Evolutionary conservation across 495 filamentous ascomycete species (phyloP).

Genomic region (Neurospora sp.): DNA sequence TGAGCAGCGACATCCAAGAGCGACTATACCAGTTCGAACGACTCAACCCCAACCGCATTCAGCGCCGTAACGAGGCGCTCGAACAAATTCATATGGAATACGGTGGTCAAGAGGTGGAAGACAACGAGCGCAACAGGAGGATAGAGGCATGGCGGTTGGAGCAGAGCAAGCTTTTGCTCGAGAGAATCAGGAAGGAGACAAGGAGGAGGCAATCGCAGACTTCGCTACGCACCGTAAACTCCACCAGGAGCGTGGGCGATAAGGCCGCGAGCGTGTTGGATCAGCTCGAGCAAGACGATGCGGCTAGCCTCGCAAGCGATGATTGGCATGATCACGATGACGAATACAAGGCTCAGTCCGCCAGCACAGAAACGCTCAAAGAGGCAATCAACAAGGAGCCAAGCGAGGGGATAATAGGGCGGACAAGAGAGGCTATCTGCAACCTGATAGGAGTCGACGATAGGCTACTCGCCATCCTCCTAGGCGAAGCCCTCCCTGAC

Average conservation of each 20-base stretch:
- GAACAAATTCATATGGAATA: constrained; percentile 40
- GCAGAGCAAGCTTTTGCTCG: constrained; percentile 72
- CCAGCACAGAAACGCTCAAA: not conserved
- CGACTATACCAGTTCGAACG: constrained; percentile 79
- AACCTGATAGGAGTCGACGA: constrained; percentile 92
- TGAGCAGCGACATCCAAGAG: constrained; percentile 51
- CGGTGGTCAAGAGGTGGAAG: constrained; percentile 49
- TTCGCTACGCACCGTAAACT: constrained; percentile 5
- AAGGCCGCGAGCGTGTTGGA: constrained; percentile 15
- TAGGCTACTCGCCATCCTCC: constrained; percentile 67
- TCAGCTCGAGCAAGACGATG: constrained; percentile 22
- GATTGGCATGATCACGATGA: constrained; percentile 35
- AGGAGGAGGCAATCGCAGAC: constrained; percentile 44
- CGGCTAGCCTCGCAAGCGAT: constrained; percentile 16
- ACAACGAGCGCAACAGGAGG: constrained; percentile 61
- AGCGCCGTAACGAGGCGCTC: constrained; percentile 54
- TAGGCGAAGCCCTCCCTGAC: constrained; percentile 70
- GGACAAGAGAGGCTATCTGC: constrained; percentile 70
- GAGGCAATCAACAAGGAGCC: constrained; percentile 20
- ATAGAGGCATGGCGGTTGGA: constrained; percentile 91
- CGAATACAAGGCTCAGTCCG: not conserved
- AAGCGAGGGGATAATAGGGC: constrained; percentile 63
- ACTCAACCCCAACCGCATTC: constrained; percentile 64
- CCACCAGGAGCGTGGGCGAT: constrained; percentile 8
- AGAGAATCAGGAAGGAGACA: constrained; percentile 83